Percentiles rank a stretch among this genome's conserved stretches.
phyloP scores from a whole-genome alignment of 2,329 filamentous ascomycete species.

The Penicillium griseofulvum region DNA sequence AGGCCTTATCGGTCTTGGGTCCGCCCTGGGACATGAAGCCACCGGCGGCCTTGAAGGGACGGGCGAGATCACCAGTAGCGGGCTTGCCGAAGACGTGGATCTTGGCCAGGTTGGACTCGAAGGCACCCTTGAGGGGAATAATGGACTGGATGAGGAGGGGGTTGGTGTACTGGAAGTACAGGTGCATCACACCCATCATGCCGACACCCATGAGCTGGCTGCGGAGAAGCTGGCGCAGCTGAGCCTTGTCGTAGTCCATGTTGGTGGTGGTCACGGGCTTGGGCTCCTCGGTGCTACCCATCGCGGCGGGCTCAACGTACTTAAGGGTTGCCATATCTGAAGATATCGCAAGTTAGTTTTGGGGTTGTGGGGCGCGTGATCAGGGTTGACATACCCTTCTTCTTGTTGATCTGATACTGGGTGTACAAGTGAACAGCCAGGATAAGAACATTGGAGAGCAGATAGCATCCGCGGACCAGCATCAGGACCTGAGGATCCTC shows the following conservation, averaged over 20 bases:
- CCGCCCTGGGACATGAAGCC: constrained; percentile 74
- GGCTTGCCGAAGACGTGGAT: constrained; percentile 87
- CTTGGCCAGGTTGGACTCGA: constrained; percentile 95
- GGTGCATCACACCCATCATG: constrained; percentile 98
- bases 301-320: constrained; percentile 92
- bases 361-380: no score
- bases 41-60: constrained; percentile 84
- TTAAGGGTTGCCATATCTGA: constrained; percentile 94
- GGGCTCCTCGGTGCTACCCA: constrained; percentile 90
- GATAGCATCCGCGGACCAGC: constrained; percentile 62
- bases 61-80: constrained; percentile 84
- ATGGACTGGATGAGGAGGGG: constrained; percentile 97
- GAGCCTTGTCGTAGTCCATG: constrained; percentile 86
- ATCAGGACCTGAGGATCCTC: constrained; percentile 75
- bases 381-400: constrained; percentile 71
- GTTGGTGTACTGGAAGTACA: constrained; percentile 99
- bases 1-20: constrained; percentile 89
- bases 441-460: constrained; percentile 79
- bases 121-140: constrained; percentile 90
- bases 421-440: constrained; percentile 80
- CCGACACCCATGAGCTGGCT: constrained; percentile 90
- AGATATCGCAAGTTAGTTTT: not conserved
- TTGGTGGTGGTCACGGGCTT: constrained; percentile 96
- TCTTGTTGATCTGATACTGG: constrained; percentile 82
- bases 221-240: constrained; percentile 83